phyloP scores from a whole-genome alignment of 371 early-diverging fungal genomes.

The Circinella umbellata region DNA sequence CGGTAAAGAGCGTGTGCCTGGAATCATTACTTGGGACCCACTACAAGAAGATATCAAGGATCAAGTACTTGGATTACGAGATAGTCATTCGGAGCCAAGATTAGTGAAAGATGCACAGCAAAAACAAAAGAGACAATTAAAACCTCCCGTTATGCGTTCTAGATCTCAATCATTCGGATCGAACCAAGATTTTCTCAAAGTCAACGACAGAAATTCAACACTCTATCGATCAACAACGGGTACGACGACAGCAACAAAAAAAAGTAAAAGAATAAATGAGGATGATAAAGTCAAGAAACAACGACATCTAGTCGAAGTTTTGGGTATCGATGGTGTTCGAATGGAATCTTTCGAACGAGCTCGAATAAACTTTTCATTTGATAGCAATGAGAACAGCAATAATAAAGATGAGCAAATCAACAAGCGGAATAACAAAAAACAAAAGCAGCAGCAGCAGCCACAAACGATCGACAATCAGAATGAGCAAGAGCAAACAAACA shows the following conservation, averaged over 20 bases:
- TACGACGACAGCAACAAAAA: not conserved
- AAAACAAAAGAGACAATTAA: not conserved
- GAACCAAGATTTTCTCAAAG: not conserved
- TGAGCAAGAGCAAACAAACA: not conserved
- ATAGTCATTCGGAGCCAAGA: not conserved
- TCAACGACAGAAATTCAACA: not conserved
- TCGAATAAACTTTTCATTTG: constrained; percentile 12
- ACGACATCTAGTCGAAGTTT: constrained; percentile 45
- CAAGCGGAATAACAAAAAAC: not conserved
- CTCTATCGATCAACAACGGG: no score
- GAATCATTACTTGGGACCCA: constrained; percentile 41
- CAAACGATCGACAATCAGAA: no score
- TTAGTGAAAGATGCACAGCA: not conserved
- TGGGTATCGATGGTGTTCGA: constrained; percentile 46
- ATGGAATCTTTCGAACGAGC: constrained; percentile 31
- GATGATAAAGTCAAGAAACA: not conserved
- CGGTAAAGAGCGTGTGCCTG: not conserved
- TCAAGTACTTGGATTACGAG: constrained; percentile 8
- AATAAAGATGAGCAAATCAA: not conserved
- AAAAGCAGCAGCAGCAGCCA: constrained; percentile 1
- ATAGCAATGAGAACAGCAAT: not conserved
- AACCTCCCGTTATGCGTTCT: constrained; percentile 7
- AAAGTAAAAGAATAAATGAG: not conserved
- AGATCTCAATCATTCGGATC: constrained; percentile 11
- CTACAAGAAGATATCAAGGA: constrained; percentile 32